These are phyloP conservation scores for Lumnitzera littorea DNA, from an alignment of 345 rosid genomes.

Conservation along the genomic window DNA sequence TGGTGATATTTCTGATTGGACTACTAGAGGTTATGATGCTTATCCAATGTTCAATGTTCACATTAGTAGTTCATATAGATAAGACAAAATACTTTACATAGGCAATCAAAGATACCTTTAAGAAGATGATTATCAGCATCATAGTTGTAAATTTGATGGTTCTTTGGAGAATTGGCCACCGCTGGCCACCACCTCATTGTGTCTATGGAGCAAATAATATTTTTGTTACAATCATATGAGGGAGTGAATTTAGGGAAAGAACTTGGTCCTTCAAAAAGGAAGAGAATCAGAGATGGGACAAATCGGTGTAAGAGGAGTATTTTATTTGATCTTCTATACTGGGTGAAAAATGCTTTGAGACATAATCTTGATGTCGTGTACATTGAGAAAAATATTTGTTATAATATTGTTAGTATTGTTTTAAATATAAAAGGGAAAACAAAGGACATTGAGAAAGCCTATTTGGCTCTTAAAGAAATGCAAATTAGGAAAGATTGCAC, in stretches of 20 bases:
- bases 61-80: no score
- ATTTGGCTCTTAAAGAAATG: not conserved
- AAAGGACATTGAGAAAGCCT: not conserved
- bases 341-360: not conserved
- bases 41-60: not conserved
- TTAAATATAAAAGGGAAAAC: not conserved
- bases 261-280: no score
- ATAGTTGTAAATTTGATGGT: not conserved
- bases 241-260: not conserved
- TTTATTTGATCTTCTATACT: not conserved
- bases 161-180: not conserved
- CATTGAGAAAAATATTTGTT: not conserved
- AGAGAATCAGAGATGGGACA: no score
- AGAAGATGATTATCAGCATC: not conserved
- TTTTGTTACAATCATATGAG: no score
- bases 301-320: not conserved
- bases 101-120: not conserved
- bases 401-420: not conserved
- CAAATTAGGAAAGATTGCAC: not conserved
- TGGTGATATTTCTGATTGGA: not conserved
- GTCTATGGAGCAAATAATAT: not conserved
- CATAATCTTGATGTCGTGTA: slow-evolving; percentile 1
- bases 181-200: not conserved
- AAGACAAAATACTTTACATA: not conserved
- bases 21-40: not conserved